phyloP scores from a whole-genome alignment of 202 grass and related monocot genomes.

The Zoysia matrella region DNA sequence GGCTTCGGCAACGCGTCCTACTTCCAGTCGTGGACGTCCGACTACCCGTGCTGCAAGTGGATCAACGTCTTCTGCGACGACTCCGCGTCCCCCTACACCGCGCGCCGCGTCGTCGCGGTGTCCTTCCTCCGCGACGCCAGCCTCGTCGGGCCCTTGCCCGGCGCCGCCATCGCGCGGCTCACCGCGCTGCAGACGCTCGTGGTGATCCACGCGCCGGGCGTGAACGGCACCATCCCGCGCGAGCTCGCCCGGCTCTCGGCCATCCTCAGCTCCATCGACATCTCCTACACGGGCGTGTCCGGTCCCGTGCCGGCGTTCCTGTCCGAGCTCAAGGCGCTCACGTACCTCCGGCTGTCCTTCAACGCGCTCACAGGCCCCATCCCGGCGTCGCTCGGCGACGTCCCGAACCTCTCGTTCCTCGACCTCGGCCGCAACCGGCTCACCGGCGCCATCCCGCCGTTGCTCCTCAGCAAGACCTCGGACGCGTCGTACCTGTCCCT shows the following conservation, averaged over 20 bases:
- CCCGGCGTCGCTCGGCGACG: constrained; percentile 34
- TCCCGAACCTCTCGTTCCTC: constrained; percentile 23
- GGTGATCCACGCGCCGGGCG: constrained; percentile 45
- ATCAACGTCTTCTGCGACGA: constrained; percentile 56
- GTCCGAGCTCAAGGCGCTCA: constrained; percentile 17
- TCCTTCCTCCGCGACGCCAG: constrained; percentile 40
- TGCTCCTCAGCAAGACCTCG: constrained; percentile 20
- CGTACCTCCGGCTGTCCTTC: constrained; percentile 60
- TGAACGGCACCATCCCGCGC: constrained; percentile 47
- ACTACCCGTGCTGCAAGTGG: constrained; percentile 63
- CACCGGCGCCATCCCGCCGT: constrained; percentile 42
- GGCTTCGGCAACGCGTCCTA: constrained; percentile 53
- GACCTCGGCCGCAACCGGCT: constrained; percentile 65
- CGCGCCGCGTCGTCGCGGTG: constrained; percentile 52
- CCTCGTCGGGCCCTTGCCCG: constrained; percentile 46
- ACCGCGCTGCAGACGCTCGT: constrained; percentile 42
- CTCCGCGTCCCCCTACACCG: neutral
- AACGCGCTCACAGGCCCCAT: constrained; percentile 59
- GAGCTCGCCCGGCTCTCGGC: constrained; percentile 40
- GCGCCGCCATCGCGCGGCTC: constrained; percentile 55
- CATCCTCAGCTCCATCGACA: constrained; percentile 44
- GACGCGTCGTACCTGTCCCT: constrained; percentile 35
- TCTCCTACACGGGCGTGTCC: constrained; percentile 60
- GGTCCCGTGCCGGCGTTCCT: constrained; percentile 60
- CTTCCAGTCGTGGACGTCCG: constrained; percentile 58